Conservation (phyloP, 2,329 filamentous ascomycete genomes). For the Aspergillus vadensis region DNA sequence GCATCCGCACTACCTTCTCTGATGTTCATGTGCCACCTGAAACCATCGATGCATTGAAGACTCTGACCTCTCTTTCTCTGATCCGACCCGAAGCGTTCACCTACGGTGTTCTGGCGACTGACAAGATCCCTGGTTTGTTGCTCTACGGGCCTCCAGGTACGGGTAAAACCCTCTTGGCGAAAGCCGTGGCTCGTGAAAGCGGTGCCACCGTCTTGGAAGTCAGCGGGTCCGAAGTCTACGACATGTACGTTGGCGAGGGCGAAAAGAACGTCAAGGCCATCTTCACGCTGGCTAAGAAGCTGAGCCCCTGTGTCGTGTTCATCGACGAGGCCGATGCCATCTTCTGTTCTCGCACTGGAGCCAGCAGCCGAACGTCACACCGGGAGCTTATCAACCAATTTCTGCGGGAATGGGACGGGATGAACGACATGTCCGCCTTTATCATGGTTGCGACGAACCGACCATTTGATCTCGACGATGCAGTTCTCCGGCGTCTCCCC, state of each 20-base stretch:
- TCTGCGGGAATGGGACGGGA: slow-evolving; percentile 92
- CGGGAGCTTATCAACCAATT: slow-evolving; percentile 96
- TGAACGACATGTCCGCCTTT: slow-evolving; percentile 80
- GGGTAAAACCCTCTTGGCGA: slow-evolving; percentile 65
- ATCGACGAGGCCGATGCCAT: slow-evolving; percentile 96
- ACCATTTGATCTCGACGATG: slow-evolving; percentile 84
- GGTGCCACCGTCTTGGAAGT: slow-evolving; percentile 77
- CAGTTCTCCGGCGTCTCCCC: slow-evolving; percentile 54
- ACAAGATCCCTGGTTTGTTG: slow-evolving; percentile 86
- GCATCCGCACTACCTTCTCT: slow-evolving; percentile 82
- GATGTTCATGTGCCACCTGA: slow-evolving; percentile 82
- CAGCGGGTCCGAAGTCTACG: slow-evolving; percentile 86
- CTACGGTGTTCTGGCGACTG: slow-evolving; percentile 88
- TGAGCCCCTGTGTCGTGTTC: slow-evolving; percentile 90
- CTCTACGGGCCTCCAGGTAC: slow-evolving; percentile 80
- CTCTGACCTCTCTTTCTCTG: slow-evolving; percentile 83
- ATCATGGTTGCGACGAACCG: slow-evolving; percentile 98
- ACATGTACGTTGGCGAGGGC: slow-evolving; percentile 94
- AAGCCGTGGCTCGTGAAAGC: slow-evolving; percentile 65
- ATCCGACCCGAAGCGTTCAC: slow-evolving; percentile 90
- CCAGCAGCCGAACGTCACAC: slow-evolving; percentile 68
- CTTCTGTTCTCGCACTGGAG: slow-evolving; percentile 70
- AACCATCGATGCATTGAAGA: slow-evolving; percentile 84
- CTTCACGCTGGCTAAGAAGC: slow-evolving; percentile 86
- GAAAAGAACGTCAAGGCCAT: slow-evolving; percentile 95